Percentiles rank a stretch among this genome's conserved stretches.
These are phyloP conservation scores for Lavandula angustifolia DNA, from an alignment of 257 asterid genomes.

Conservation along the genomic window DNA sequence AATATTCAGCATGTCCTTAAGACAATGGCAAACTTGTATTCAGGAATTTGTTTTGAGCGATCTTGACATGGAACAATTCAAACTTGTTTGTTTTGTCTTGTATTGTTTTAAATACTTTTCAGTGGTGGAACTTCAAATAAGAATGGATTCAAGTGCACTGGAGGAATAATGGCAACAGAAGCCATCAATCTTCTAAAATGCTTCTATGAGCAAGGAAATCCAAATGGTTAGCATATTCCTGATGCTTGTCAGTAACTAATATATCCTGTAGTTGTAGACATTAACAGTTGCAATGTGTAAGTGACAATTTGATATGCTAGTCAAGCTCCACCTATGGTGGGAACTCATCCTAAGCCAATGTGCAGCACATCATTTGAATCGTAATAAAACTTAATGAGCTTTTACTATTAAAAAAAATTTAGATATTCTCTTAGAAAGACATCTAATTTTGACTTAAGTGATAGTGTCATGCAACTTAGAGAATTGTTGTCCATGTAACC, in stretches of 20 bases:
- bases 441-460: too few species aligned
- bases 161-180: slow-evolving; percentile 83
- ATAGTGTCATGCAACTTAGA: too few species aligned
- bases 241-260: slow-evolving; percentile 22
- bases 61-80: neutral
- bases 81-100: neutral
- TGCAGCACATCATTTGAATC: too few species aligned
- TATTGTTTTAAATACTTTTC: slow-evolving; percentile 8
- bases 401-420: too few species aligned
- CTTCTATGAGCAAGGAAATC: slow-evolving; percentile 97
- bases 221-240: slow-evolving; percentile 52
- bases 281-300: slow-evolving; percentile 13
- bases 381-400: too few species aligned
- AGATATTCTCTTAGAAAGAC: too few species aligned
- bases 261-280: slow-evolving; percentile 20
- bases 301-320: neutral
- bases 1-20: neutral
- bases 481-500: too few species aligned
- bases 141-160: slow-evolving; percentile 73
- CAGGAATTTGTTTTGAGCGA: neutral
- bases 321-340: neutral
- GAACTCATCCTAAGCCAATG: neutral
- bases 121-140: slow-evolving; percentile 40
- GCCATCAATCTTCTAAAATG: slow-evolving; percentile 68
- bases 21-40: neutral